These are phyloP conservation scores for Ramalina intermedia DNA, from an alignment of 495 filamentous ascomycete genomes.

Conservation along the genomic window DNA sequence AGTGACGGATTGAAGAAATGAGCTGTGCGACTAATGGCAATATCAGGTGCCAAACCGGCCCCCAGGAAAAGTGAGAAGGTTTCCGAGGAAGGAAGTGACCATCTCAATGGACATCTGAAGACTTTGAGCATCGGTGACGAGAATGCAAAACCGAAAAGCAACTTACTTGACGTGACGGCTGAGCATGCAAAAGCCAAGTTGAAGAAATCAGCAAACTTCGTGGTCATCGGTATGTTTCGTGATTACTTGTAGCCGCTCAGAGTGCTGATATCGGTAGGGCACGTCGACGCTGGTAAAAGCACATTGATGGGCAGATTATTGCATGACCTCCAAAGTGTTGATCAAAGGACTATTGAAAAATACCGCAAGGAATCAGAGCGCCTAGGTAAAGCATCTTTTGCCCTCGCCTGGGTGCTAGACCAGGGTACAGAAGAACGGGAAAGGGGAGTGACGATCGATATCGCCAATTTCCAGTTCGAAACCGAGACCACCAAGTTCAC, in stretches of 20 bases:
- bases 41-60: slow-evolving; percentile 24
- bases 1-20: slow-evolving; percentile 14
- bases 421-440: slow-evolving; percentile 73
- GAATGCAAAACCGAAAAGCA: slow-evolving; percentile 60
- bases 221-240: slow-evolving; percentile 64
- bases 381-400: slow-evolving; percentile 90
- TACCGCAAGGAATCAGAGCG: slow-evolving; percentile 78
- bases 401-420: slow-evolving; percentile 91
- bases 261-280: slow-evolving; percentile 37
- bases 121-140: slow-evolving; percentile 48
- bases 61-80: slow-evolving; percentile 33
- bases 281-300: slow-evolving; percentile 95
- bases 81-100: slow-evolving; percentile 23
- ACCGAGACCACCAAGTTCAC: slow-evolving; percentile 78
- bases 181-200: slow-evolving; percentile 61
- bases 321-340: slow-evolving; percentile 73
- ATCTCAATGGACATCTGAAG: slow-evolving; percentile 34
- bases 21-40: slow-evolving; percentile 11
- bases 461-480: slow-evolving; percentile 86
- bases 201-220: slow-evolving; percentile 84
- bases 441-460: slow-evolving; percentile 92
- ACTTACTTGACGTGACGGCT: slow-evolving; percentile 70
- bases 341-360: slow-evolving; percentile 74
- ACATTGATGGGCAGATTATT: slow-evolving; percentile 94
- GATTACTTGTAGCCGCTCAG: neutral